Evolutionary conservation across 225 moss, liverwort and hornwort species (phyloP).

Genomic region (Physcomitrellopsis africana): DNA sequence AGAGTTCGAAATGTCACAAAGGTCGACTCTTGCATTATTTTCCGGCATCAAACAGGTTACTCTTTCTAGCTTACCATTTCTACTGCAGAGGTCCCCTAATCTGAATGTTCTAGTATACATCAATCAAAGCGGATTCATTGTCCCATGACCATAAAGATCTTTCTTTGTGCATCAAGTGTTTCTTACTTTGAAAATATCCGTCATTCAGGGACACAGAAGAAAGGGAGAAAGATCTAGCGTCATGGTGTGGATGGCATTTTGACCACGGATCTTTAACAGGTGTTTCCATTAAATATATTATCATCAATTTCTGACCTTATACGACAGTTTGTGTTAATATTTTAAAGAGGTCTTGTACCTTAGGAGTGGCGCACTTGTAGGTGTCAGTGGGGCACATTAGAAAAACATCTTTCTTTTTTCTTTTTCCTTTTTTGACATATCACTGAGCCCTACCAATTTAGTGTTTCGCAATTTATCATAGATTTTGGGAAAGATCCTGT

Average conservation of each 20-base stretch:
- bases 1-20: constrained; percentile 82
- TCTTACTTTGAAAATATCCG: constrained; percentile 18
- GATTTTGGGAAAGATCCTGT: no score
- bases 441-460: not conserved
- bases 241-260: constrained; percentile 99
- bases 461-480: no score
- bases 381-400: not conserved
- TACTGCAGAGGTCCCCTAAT: constrained; percentile 22
- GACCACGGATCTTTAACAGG: constrained; percentile 97
- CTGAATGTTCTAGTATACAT: constrained; percentile 4
- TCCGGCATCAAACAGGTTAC: constrained; percentile 69
- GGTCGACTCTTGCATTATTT: constrained; percentile 94
- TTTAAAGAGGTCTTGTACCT: constrained; percentile 16
- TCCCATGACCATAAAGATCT: constrained; percentile 1
- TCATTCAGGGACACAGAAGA: constrained; percentile 41
- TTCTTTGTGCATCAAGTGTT: constrained; percentile 16
- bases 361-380: not conserved
- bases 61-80: constrained; percentile 15
- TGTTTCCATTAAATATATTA: constrained; percentile 21
- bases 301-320: constrained; percentile 4
- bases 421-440: not conserved
- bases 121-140: constrained; percentile 6
- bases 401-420: not conserved
- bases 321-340: not conserved
- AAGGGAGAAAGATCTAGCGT: constrained; percentile 55